phyloP scores from a whole-genome alignment of 2,329 filamentous ascomycete species.

The Pyricularia grisea region DNA sequence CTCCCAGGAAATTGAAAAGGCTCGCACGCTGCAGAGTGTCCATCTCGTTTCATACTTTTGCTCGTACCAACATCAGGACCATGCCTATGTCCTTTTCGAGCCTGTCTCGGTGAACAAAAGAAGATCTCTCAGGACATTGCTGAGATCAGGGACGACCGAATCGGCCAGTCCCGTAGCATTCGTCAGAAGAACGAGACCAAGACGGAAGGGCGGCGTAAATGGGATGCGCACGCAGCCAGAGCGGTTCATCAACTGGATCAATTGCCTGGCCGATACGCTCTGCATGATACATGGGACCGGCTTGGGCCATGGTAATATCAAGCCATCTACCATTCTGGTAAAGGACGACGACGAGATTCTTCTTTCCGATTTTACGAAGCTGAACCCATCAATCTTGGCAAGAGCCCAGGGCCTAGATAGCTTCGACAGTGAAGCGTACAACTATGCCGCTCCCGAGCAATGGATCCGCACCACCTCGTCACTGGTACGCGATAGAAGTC shows the following conservation, averaged over 20 bases:
- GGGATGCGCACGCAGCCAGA: constrained; percentile 30
- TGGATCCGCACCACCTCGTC: constrained; percentile 32
- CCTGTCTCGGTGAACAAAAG: constrained; percentile 45
- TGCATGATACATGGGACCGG: constrained; percentile 57
- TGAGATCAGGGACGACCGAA: constrained; percentile 48
- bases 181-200: background rate
- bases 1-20: constrained; percentile 47
- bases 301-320: constrained; percentile 58
- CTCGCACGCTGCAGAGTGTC: constrained; percentile 51
- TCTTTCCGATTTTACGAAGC: constrained; percentile 50
- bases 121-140: constrained; percentile 56
- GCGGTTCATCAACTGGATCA: constrained; percentile 63
- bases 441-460: constrained; percentile 64
- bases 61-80: constrained; percentile 57
- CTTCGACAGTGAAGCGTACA: constrained; percentile 61
- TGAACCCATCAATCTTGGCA: constrained; percentile 32
- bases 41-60: constrained; percentile 64
- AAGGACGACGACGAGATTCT: constrained; percentile 57
- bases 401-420: constrained; percentile 31
- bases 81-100: constrained; percentile 56
- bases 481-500: background rate
- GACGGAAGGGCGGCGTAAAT: background rate
- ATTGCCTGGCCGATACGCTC: constrained; percentile 61
- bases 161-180: background rate
- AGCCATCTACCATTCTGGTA: constrained; percentile 61